Base-by-base conservation (phyloP, 257 asterid genomes). In the Thymus mandschuricus region DNA sequence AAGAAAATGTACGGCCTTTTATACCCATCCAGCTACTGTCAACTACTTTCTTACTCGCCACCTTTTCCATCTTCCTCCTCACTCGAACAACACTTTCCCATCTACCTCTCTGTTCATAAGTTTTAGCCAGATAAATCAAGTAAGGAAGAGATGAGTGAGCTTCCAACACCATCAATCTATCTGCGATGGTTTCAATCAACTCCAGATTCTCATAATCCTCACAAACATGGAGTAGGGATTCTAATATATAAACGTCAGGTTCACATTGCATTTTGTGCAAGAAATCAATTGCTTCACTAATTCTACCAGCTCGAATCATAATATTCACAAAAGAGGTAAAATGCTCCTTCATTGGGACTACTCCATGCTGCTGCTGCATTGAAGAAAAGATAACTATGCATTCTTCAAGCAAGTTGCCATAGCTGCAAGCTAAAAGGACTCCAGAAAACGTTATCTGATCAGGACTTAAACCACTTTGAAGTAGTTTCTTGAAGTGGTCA, bases 71-170 rank as follows among this genome's bases (percentile, higher is more conserved):
- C 73, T 72, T 66, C 69, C 72, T 86, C 79, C 72, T 85, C 57
- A 85, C 87, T 69, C 92, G 85, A 74, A 90, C 89, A 12, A 86
- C 78, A 67, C 91, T 81, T 69, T 90, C 96, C 96, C 96, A 90
- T 79, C 81, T 86, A 43, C 88, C 89, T 45, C 67, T 74, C 41
- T 59, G 71, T 77, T 83, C 91, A 10, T 83, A 90, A 21, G 64
- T 78, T 60, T 82, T 65, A 2, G 88, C 84, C 82, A 90, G 70
- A 73, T 86, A 72, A 65, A 82, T 78, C 65, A 71, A 74, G 80
- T 83, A 88, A 21, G 86, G 83, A 33, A 88, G 78, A 63, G 78
- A 61, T 2, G 87, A 83, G 63, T 76, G 73, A 54, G 87, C 77
- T 68, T 81, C 79, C 74, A 79, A 78, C 68, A 81, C 87, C 79